phyloP scores from a whole-genome alignment of 352 stramenopile genomes.

The Phytophthora ramorum region DNA sequence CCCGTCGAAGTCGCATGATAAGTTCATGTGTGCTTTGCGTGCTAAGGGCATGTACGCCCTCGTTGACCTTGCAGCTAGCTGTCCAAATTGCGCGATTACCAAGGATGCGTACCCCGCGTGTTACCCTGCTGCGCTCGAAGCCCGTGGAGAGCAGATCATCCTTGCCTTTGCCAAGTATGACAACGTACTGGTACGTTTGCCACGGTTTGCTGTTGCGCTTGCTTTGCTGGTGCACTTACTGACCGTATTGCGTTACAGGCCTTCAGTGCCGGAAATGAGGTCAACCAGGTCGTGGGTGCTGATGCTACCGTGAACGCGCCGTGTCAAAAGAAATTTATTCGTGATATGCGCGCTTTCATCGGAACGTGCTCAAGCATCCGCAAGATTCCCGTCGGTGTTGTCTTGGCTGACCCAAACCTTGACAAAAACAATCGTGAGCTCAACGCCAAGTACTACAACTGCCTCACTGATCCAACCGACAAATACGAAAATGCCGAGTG shows the following conservation, averaged over 20 bases:
- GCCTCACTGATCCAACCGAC: slow-evolving; percentile 64
- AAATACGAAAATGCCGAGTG: slow-evolving; percentile 78
- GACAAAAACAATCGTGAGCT: slow-evolving; percentile 54
- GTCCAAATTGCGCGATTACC: slow-evolving; percentile 64
- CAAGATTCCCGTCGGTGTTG: slow-evolving; percentile 82
- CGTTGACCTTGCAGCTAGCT: slow-evolving; percentile 66
- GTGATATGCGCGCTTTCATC: slow-evolving; percentile 83
- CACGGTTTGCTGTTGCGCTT: neutral
- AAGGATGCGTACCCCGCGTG: slow-evolving; percentile 56
- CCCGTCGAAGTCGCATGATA: slow-evolving; percentile 80
- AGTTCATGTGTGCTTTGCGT: slow-evolving; percentile 89
- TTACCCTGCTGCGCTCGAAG: slow-evolving; percentile 68
- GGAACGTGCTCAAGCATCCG: slow-evolving; percentile 58
- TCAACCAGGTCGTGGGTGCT: slow-evolving; percentile 67
- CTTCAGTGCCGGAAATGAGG: slow-evolving; percentile 85
- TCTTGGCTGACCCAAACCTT: slow-evolving; percentile 58
- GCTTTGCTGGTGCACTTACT: neutral
- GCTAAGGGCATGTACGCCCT: slow-evolving; percentile 80
- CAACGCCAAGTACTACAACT: slow-evolving; percentile 88
- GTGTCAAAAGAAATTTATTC: slow-evolving; percentile 91
- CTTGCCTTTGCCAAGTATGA: slow-evolving; percentile 84
- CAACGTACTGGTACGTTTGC: slow-evolving; percentile 63
- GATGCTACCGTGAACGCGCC: slow-evolving; percentile 61
- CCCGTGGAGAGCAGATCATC: slow-evolving; percentile 79
- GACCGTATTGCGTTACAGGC: slow-evolving; percentile 9